Base-by-base conservation (phyloP, 2,329 filamentous ascomycete species). In the Pestalotiopsis sp. region DNA sequence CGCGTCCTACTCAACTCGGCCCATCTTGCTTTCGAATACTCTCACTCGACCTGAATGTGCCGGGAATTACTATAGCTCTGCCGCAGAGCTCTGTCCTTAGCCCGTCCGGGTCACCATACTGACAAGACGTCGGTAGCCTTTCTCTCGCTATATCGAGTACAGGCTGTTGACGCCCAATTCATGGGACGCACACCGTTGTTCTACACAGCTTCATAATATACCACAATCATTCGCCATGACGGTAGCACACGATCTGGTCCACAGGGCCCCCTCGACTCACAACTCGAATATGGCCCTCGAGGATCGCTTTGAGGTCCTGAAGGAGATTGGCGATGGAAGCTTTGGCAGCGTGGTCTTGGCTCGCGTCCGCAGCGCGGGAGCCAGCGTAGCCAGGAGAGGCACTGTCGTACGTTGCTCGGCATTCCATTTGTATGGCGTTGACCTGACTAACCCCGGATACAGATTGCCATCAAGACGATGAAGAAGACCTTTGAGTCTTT, bases 381-480 rank as follows among this genome's bases (percentile, higher is more conserved):
- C 94, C 74, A 92, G 90, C 78, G 89, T 97, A 71, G 95, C 95
- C 75, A 92, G 94, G 73, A 88, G 94, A 79, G 95, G 95, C 73
- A 97, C 94, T 68, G 89, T 98, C 85, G 95, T 98, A 90, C 86
- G 91, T 85, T 57, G 26, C 17, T 24, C 30, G 7, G 17, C n/a
- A n/a, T 38, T 20, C 35, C 3, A 5, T 3, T 17, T n/a, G 26
- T 13, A n/a, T 20, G 11, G 5, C 55, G 38, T 20, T 61, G 24
- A 22, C 44, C n/a, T 68, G 7, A 68, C 30, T 57, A 13, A 35
- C 26, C 13, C n/a, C 40, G 66, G 20, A 11, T 6, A 67, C 73
- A 98, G 96, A 92, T 99, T 75, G 96, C 96, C 57, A 98, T 99
- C 83, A 99, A 99, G 83, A 98, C 96, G 5, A 99, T 99, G 96